Percentiles rank a stretch among this genome's conserved stretches.
These are phyloP conservation scores for Cladorrhinum sp. DNA, from an alignment of 2,329 filamentous ascomycete genomes.

Conservation along the genomic window DNA sequence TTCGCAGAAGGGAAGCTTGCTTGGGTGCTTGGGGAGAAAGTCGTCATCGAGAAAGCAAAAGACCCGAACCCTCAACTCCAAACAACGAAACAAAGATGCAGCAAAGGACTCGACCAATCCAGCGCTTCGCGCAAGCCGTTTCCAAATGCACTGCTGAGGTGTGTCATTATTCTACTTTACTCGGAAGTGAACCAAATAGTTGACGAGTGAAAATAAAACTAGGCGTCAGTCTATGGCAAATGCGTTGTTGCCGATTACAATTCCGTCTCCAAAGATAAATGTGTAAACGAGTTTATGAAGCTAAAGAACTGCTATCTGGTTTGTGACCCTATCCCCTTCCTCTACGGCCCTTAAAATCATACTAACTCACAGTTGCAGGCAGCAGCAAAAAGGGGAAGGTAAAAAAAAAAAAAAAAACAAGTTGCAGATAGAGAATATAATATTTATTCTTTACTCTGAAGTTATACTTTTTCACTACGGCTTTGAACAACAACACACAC, in stretches of 20 bases:
- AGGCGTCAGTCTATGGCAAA: conserved; percentile 86
- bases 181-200: background rate
- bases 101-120: conserved; percentile 47
- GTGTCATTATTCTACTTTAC: background rate
- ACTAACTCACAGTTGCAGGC: conserved; percentile 21
- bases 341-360: background rate
- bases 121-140: conserved; percentile 52
- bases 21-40: too few relatives aligned
- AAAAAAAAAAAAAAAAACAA: conserved; percentile 6
- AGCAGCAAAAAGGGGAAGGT: conserved; percentile 25
- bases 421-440: background rate
- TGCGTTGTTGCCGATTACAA: conserved; percentile 91
- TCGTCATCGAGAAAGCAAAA: background rate
- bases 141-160: conserved; percentile 57
- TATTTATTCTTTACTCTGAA: conserved; percentile 12
- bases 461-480: background rate
- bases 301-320: conserved; percentile 88
- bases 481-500: background rate
- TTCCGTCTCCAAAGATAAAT: conserved; percentile 86
- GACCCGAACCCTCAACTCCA: background rate
- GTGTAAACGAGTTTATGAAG: conserved; percentile 75
- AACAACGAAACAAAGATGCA: conserved; percentile 29
- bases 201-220: background rate
- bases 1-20: background rate
- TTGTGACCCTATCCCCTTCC: conserved; percentile 31